phyloP scores from a whole-genome alignment of 2,329 filamentous ascomycete species.

The Didymella keratinophila region DNA sequence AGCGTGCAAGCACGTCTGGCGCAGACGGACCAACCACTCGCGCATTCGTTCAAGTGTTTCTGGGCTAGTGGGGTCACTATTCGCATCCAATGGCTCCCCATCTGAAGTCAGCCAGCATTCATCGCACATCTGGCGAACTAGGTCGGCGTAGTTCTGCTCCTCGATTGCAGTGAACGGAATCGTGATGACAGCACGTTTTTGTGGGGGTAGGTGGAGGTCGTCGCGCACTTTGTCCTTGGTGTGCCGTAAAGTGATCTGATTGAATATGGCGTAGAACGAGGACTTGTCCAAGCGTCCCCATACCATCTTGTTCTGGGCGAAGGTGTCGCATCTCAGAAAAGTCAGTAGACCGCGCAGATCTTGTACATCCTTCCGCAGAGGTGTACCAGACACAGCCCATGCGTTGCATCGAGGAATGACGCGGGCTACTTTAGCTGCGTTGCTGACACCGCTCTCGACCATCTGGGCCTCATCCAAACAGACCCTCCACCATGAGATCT shows the following conservation, averaged over 20 bases:
- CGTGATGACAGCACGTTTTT: slow-evolving; percentile 86
- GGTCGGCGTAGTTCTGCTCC: slow-evolving; percentile 82
- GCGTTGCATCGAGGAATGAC: slow-evolving; percentile 83
- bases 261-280: slow-evolving; percentile 74
- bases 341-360: slow-evolving; percentile 83
- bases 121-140: slow-evolving; percentile 78
- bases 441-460: slow-evolving; percentile 87
- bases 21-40: slow-evolving; percentile 76
- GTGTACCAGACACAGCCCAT: slow-evolving; percentile 93
- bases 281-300: slow-evolving; percentile 76
- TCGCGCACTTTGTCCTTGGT: slow-evolving; percentile 81
- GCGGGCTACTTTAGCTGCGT: slow-evolving; percentile 80
- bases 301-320: slow-evolving; percentile 67
- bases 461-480: slow-evolving; percentile 82
- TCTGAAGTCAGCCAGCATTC: slow-evolving; percentile 70
- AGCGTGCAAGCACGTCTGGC: slow-evolving; percentile 86
- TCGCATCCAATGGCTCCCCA: slow-evolving; percentile 67
- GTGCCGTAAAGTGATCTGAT: slow-evolving; percentile 78
- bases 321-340: slow-evolving; percentile 82
- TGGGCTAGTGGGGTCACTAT: slow-evolving; percentile 71
- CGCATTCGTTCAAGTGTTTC: slow-evolving; percentile 75
- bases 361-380: slow-evolving; percentile 78
- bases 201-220: slow-evolving; percentile 80
- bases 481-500: slow-evolving; percentile 88
- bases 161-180: slow-evolving; percentile 91